Evolutionary conservation across 2,329 filamentous ascomycete genomes (phyloP).

Genomic region (Aspergillus terreus): DNA sequence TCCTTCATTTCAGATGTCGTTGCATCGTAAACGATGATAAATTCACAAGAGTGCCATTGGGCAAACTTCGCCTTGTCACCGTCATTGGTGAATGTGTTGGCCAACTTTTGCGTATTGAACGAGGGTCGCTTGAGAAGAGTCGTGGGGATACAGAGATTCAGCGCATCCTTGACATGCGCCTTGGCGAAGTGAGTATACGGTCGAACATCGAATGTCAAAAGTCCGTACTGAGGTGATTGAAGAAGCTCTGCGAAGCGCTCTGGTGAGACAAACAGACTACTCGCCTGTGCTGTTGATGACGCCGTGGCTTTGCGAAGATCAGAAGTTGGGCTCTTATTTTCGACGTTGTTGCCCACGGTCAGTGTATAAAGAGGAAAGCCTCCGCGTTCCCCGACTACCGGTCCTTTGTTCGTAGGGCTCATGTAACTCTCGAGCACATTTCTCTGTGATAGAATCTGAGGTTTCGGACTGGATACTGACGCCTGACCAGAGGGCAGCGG

Average conservation of each 20-base stretch:
- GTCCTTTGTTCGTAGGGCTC: conserved; percentile 56
- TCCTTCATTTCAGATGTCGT: conserved; percentile 75
- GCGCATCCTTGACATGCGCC: conserved; percentile 70
- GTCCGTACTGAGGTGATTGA: conserved; percentile 45
- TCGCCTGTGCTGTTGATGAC: conserved; percentile 29
- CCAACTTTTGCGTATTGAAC: conserved; percentile 82
- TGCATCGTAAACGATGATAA: conserved; percentile 84
- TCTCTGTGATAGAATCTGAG: conserved; percentile 50
- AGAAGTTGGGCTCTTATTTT: background rate
- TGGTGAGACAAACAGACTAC: conserved; percentile 47
- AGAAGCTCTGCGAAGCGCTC: conserved; percentile 57
- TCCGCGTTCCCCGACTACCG: conserved; percentile 15
- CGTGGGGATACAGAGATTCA: conserved; percentile 93
- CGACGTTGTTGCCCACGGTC: conserved; percentile 13
- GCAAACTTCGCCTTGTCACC: conserved; percentile 69
- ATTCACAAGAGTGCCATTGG: conserved; percentile 68
- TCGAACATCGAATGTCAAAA: conserved; percentile 78
- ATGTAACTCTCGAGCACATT: conserved; percentile 79
- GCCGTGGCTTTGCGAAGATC: background rate
- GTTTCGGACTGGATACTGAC: conserved; percentile 51
- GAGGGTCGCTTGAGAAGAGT: conserved; percentile 87
- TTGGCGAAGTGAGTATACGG: conserved; percentile 78
- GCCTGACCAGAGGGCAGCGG: conserved; percentile 65
- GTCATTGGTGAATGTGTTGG: conserved; percentile 76
- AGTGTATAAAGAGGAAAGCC: conserved; percentile 17